Evolutionary conservation across 2,329 filamentous ascomycete species (phyloP).

Genomic region (Orbilia brochopaga): DNA sequence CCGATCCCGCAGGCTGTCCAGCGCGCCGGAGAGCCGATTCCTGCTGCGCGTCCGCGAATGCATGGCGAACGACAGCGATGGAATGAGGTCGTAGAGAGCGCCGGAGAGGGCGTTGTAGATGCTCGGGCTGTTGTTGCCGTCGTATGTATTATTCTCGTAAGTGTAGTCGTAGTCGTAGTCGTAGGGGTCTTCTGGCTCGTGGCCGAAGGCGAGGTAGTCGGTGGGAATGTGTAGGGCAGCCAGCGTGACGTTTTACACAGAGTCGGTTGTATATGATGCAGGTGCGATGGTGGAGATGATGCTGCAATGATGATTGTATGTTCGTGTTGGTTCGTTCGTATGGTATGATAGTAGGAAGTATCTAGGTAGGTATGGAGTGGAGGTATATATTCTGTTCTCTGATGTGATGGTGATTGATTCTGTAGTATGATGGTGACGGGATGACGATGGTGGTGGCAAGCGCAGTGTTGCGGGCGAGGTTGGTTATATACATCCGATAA

Average conservation of each 20-base stretch:
- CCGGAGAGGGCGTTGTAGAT: conserved; percentile 34
- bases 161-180: conserved; percentile 19
- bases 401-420: no score
- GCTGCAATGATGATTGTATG: no score
- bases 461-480: no score
- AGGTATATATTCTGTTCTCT: no score
- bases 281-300: no score
- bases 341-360: no score
- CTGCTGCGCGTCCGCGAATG: conserved; percentile 36
- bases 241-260: conserved; percentile 36
- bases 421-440: no score
- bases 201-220: conserved; percentile 44
- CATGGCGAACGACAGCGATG: conserved; percentile 38
- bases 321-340: no score
- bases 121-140: conserved; percentile 11
- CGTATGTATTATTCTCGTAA: conserved; percentile 8
- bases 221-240: conserved; percentile 31
- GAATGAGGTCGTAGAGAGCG: conserved; percentile 40
- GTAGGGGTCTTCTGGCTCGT: conserved; percentile 31
- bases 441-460: no score
- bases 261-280: no score
- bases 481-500: no score
- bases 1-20: conserved; percentile 35
- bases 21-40: conserved; percentile 30
- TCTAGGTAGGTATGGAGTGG: no score